Conservation (phyloP, 768 basidiomycete genomes). For the Suillus americanus region DNA sequence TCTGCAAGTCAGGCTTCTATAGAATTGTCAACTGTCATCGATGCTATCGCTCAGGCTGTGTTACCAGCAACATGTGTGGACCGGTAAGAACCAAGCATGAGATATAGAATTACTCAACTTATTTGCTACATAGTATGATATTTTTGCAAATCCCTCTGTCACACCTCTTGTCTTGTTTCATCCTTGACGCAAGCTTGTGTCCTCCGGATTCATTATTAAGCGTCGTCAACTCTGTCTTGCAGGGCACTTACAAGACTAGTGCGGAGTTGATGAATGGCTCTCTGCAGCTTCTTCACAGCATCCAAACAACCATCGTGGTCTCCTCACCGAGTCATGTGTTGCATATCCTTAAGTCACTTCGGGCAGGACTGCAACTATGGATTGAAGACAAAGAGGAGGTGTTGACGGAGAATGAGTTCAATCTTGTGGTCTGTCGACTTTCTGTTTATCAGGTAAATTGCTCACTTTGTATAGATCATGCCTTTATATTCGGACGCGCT, state of each 20-base stretch:
- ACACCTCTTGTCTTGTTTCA: constrained; percentile 14
- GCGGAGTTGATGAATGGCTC: constrained; percentile 28
- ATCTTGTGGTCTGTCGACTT: constrained; percentile 42
- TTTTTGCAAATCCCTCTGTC: constrained; percentile 16
- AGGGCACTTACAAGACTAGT: constrained; percentile 31
- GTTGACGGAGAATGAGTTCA: constrained; percentile 45
- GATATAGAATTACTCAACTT: neutral
- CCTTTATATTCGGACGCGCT: constrained; percentile 48
- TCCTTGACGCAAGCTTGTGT: constrained; percentile 7
- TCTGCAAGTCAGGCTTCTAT: constrained; percentile 20
- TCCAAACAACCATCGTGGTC: constrained; percentile 35
- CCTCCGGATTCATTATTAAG: constrained; percentile 26
- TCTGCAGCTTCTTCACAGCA: constrained; percentile 36
- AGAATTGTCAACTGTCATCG: constrained; percentile 10
- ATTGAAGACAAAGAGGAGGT: constrained; percentile 45
- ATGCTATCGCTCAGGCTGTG: constrained; percentile 9
- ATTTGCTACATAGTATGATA: neutral
- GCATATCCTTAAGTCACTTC: constrained; percentile 35
- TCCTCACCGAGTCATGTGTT: constrained; percentile 30
- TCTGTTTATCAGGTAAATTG: neutral
- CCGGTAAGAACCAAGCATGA: neutral
- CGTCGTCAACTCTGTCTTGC: constrained; percentile 32
- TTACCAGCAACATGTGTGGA: neutral
- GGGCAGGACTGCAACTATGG: constrained; percentile 48
- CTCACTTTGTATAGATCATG: constrained; percentile 21